These are phyloP conservation scores for Sisymbrium altissimum DNA, from an alignment of 345 rosid genomes.

Conservation along the genomic window DNA sequence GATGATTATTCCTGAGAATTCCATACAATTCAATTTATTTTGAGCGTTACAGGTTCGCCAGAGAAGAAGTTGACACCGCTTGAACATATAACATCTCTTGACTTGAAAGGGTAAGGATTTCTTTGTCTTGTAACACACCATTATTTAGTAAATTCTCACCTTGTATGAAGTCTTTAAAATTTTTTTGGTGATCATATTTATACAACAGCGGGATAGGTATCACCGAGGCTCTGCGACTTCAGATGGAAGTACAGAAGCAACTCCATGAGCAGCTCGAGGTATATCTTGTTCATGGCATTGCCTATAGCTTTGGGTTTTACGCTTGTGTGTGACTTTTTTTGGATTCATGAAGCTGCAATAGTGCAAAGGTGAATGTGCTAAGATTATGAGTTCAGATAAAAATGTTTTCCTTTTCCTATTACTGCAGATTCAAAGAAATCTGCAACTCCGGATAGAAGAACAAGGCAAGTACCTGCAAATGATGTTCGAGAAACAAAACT, in stretches of 20 bases:
- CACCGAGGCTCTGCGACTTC: constrained; percentile 88
- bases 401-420: constrained; percentile 2
- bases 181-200: background rate
- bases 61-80: constrained; percentile 70
- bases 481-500: constrained; percentile 95
- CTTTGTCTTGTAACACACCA: constrained; percentile 3
- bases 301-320: background rate
- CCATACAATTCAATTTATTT: background rate
- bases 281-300: background rate
- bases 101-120: constrained; percentile 71
- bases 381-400: background rate
- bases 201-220: constrained; percentile 68
- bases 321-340: background rate
- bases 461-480: constrained; percentile 89
- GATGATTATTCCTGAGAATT: background rate
- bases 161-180: background rate
- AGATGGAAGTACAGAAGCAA: constrained; percentile 97
- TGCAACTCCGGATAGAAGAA: constrained; percentile 94
- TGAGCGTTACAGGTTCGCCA: constrained; percentile 55
- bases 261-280: constrained; percentile 99
- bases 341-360: background rate
- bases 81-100: constrained; percentile 74
- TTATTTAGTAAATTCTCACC: background rate
- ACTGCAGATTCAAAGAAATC: constrained; percentile 78
- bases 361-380: background rate